Conservation (phyloP, 2,329 filamentous ascomycete species). For the Sarocladium oryzae region DNA sequence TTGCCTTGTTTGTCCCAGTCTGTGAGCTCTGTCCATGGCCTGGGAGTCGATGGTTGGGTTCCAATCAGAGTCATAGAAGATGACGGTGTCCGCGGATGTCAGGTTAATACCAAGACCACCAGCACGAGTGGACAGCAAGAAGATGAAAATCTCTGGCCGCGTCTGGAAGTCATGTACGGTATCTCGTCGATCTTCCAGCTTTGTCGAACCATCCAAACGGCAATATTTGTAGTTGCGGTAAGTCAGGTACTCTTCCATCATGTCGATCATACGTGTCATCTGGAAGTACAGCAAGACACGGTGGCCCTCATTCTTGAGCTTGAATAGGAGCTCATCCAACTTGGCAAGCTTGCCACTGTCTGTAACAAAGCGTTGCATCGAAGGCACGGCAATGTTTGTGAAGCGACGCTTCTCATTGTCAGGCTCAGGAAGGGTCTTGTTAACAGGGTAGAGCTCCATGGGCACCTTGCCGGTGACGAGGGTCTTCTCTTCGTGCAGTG, state of each 20-base stretch:
- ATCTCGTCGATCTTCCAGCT: conserved; percentile 92
- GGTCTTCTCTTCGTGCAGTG: conserved; percentile 60
- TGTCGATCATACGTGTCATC: conserved; percentile 99
- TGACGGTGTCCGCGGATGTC: conserved; percentile 93
- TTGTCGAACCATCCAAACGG: conserved; percentile 91
- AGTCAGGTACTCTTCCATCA: conserved; percentile 98
- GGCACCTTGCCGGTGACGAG: conserved; percentile 70
- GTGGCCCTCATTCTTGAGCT: conserved; percentile 87
- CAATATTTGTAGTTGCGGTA: conserved; percentile 99
- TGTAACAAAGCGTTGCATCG: conserved; percentile 95
- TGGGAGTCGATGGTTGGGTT: conserved; percentile 98
- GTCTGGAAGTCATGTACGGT: conserved; percentile 97
- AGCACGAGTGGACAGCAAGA: conserved; percentile 89
- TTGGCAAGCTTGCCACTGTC: conserved; percentile 95
- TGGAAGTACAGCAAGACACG: conserved; percentile 98
- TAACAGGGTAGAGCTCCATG: conserved; percentile 54
- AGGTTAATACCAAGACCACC: conserved; percentile 98
- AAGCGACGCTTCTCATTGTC: conserved; percentile 77
- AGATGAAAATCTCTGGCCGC: conserved; percentile 90
- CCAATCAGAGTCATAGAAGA: conserved; percentile 99
- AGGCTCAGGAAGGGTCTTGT: conserved; percentile 66
- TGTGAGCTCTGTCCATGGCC: conserved; percentile 97
- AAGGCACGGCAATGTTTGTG: conserved; percentile 87
- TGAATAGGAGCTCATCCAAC: conserved; percentile 77
- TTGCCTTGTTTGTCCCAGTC: conserved; percentile 90